phyloP scores from a whole-genome alignment of 148 eudicot species.

The Heliosperma pusillum region DNA sequence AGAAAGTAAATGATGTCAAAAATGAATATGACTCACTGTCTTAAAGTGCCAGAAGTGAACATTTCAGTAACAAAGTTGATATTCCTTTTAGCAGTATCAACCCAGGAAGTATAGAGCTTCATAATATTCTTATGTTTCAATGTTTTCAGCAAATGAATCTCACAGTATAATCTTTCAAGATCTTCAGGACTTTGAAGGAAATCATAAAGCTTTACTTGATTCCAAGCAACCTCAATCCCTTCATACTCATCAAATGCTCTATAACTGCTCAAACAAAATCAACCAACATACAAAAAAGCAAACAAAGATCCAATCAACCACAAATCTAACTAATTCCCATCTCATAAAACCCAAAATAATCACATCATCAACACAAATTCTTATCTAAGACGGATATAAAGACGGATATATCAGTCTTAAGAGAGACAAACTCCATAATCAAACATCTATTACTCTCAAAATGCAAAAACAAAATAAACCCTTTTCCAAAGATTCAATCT shows the following conservation, averaged over 20 bases:
- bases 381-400: not conserved
- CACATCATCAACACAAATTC: not conserved
- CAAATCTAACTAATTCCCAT: conserved; percentile 30
- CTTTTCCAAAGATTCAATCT: conserved; percentile 8
- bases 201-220: conserved; percentile 71
- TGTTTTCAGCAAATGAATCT: conserved; percentile 73
- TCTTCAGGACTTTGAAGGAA: conserved; percentile 68
- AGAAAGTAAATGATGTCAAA: not conserved
- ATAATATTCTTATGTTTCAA: conserved; percentile 65
- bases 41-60: conserved; percentile 84
- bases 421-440: too few species aligned
- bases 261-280: conserved; percentile 40
- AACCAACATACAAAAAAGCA: not conserved
- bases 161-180: conserved; percentile 75
- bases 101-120: conserved; percentile 81
- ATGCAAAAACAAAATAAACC: conserved; percentile 9
- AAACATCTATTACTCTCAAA: not conserved
- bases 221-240: conserved; percentile 88
- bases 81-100: conserved; percentile 64
- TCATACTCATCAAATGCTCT: conserved; percentile 85
- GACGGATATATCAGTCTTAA: too few species aligned
- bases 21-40: conserved; percentile 49
- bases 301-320: conserved; percentile 26
- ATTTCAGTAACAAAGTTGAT: conserved; percentile 81
- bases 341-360: conserved; percentile 12